Evolutionary conservation across 1,139 yeast species (phyloP).

Genomic region (Protomyces arabidopsidicola): DNA sequence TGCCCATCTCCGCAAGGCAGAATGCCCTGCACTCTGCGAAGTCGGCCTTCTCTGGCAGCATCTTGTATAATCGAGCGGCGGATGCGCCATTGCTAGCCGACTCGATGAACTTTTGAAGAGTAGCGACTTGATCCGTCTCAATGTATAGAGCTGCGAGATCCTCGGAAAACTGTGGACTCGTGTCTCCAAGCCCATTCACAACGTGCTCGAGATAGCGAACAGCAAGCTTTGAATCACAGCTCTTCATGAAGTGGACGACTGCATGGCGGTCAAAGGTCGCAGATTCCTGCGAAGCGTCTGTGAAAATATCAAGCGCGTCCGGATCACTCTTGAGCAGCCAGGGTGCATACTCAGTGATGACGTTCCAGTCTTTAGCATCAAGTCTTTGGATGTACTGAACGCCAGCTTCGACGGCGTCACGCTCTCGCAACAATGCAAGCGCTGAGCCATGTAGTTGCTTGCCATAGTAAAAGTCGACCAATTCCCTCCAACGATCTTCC

Average conservation of each 20-base stretch:
- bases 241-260: conserved; percentile 50
- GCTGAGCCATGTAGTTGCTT: conserved; percentile 64
- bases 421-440: conserved; percentile 49
- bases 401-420: conserved; percentile 37
- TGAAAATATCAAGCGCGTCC: conserved; percentile 52
- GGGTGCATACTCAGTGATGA: conserved; percentile 56
- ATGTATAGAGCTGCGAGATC: conserved; percentile 57
- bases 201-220: conserved; percentile 60
- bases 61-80: conserved; percentile 39
- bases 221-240: conserved; percentile 42
- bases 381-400: conserved; percentile 64
- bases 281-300: conserved; percentile 62
- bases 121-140: conserved; percentile 34
- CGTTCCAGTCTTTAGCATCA: conserved; percentile 48
- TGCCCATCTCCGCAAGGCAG: conserved; percentile 56
- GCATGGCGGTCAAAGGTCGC: conserved; percentile 53
- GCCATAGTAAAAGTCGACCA: conserved; percentile 73
- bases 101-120: conserved; percentile 35
- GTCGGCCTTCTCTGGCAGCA: conserved; percentile 35
- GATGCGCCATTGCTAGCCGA: conserved; percentile 38
- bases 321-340: conserved; percentile 40
- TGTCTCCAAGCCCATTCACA: conserved; percentile 45
- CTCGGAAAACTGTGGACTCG: conserved; percentile 50
- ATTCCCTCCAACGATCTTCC: conserved; percentile 56
- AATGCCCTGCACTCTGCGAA: conserved; percentile 50